A percentile compares a stretch with the other conserved stretches of the same genome.
Conservation (phyloP, 2,329 filamentous ascomycete genomes). For the Neodidymelliopsis sp. region DNA sequence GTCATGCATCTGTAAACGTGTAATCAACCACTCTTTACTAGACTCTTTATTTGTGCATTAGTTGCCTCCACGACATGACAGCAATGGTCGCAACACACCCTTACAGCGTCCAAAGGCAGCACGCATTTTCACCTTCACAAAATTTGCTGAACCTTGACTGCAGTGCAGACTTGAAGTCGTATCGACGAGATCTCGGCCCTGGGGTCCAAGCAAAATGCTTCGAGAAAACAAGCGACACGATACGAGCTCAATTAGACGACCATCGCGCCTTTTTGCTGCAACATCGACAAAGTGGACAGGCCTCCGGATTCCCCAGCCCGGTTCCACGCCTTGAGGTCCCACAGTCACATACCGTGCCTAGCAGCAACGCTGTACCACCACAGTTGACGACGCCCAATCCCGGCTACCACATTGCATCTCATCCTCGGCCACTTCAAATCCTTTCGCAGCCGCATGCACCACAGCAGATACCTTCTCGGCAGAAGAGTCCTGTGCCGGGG, state of each 20-base stretch:
- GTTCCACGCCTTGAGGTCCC: conserved; percentile 19
- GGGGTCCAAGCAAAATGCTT: conserved; percentile 32
- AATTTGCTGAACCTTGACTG: conserved; percentile 32
- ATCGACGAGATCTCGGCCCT: conserved; percentile 32
- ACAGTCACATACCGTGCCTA: conserved; percentile 11
- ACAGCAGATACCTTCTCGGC: conserved; percentile 6
- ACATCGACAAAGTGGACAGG: conserved; percentile 13
- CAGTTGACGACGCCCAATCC: conserved; percentile 3
- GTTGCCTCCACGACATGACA: neutral
- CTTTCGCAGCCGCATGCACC: conserved; percentile 19
- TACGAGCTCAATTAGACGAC: conserved; percentile 29
- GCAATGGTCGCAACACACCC: conserved; percentile 18
- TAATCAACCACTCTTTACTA: neutral
- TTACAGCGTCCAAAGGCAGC: conserved; percentile 22
- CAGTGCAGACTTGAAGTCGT: conserved; percentile 30
- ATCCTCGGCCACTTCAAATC: conserved; percentile 16
- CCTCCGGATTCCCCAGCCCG: conserved; percentile 14
- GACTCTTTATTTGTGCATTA: neutral
- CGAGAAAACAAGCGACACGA: conserved; percentile 28
- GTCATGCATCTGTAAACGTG: conserved; percentile 1
- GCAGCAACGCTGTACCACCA: neutral
- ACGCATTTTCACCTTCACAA: conserved; percentile 12
- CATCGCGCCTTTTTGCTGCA: conserved; percentile 28
- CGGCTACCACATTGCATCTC: conserved; percentile 9
- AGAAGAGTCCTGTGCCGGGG: conserved; percentile 6